Percentiles rank a stretch among this genome's conserved stretches.
These are phyloP conservation scores for Talaromyces sp. DNA, from an alignment of 2,329 filamentous ascomycete genomes.

Conservation along the genomic window DNA sequence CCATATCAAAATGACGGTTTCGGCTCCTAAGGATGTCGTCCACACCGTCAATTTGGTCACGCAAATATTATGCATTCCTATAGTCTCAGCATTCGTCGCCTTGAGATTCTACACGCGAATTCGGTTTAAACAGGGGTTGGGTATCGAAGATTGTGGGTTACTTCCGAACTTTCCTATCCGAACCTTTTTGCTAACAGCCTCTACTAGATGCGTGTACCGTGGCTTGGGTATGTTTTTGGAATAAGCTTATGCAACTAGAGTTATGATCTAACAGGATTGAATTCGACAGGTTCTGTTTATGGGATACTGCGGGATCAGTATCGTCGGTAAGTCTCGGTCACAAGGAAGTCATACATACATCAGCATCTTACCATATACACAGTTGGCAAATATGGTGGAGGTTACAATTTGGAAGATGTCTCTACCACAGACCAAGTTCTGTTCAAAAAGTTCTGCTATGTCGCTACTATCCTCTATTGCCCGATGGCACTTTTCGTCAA, in stretches of 20 bases:
- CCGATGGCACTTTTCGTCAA: constrained; percentile 45
- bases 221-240: constrained; percentile 21
- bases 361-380: background rate
- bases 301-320: constrained; percentile 36
- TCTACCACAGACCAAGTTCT: constrained; percentile 16
- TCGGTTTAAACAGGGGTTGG: constrained; percentile 34
- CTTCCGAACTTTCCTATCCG: background rate
- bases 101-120: constrained; percentile 36
- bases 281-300: constrained; percentile 31
- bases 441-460: constrained; percentile 40
- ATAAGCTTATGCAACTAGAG: background rate
- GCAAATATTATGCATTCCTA: constrained; percentile 39
- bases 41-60: constrained; percentile 39
- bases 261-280: background rate
- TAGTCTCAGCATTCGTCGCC: constrained; percentile 34
- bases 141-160: constrained; percentile 40
- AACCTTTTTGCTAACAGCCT: constrained; percentile 12
- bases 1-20: constrained; percentile 22
- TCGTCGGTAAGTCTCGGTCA: constrained; percentile 25
- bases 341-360: background rate
- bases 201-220: constrained; percentile 19
- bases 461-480: constrained; percentile 44
- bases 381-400: constrained; percentile 42
- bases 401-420: constrained; percentile 35
- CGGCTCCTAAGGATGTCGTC: constrained; percentile 30